Evolutionary conservation across 164 flowering plant species (phyloP), one percentile per base, ranked within the genome.

Genomic region (grape (Vitis vinifera)): DNA sequence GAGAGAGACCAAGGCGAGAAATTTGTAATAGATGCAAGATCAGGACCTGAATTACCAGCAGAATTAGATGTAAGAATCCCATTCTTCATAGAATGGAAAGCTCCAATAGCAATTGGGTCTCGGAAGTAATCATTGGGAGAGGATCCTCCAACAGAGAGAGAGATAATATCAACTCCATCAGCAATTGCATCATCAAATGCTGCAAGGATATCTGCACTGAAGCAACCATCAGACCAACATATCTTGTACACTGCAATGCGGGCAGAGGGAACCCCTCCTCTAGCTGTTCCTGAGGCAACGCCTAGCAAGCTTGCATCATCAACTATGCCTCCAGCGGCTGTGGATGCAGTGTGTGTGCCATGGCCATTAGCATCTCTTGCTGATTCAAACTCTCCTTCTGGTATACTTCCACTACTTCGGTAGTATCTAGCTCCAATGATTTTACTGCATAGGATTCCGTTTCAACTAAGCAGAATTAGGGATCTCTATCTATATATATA

Each of bases 141-240:
- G 44, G 44, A 31, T 31, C 44, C 16, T 6, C 93, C 91, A 0
- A 85, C 51, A 9, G 95, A 90, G 10, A 85, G 15, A 5, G 92
- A 90, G 5, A 90, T 82, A 13, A 90, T 75, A 66, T 90, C 89
- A 1, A 89, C 96, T 2, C 93, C 97, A 68, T 89, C 96, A 0
- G 85, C 84, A 19, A 89, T 89, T 2, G 93, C 96, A 74, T 87
- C 96, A 27, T 91, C 93, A 63, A 86, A 85, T 49, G 86, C 93
- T 4, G 86, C 86, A 9, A 89, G 85, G 44, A 88, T 80, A 73
- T 87, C 90, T 0, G 83, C 78, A 58, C 77, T 84, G 0, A 8
- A 37, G 55, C 94, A 87, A 1, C 85, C 84, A 65, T 60, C 78
- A 1, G 65, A 49, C 91, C 88, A 85, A 63, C 94, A 89, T 27